These are phyloP conservation scores for Phylloporus scabripes DNA, from an alignment of 768 basidiomycete species.

Conservation along the genomic window DNA sequence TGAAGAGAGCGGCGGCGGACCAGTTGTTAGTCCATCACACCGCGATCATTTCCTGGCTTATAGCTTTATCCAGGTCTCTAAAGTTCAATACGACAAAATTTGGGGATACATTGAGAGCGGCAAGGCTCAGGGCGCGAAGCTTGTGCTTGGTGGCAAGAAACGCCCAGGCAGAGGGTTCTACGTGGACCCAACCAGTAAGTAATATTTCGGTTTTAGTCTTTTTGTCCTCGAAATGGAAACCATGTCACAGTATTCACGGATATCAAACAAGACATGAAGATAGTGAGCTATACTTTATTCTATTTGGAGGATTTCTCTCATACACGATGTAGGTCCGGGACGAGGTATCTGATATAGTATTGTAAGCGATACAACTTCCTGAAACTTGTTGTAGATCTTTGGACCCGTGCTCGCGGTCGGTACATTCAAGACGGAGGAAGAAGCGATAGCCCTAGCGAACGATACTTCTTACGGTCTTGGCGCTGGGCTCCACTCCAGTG, in stretches of 20 bases:
- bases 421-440: conserved; percentile 81
- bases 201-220: conserved; percentile 6
- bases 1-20: conserved; percentile 69
- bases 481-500: conserved; percentile 85
- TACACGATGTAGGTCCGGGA: conserved; percentile 24
- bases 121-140: conserved; percentile 75
- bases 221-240: conserved; percentile 4
- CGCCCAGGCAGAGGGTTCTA: conserved; percentile 75
- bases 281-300: conserved; percentile 45
- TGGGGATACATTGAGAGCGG: conserved; percentile 87
- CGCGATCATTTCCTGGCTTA: conserved; percentile 6
- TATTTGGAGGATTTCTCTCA: conserved; percentile 18
- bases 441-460: conserved; percentile 81
- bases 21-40: conserved; percentile 54
- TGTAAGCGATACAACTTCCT: conserved; percentile 6
- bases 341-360: conserved; percentile 21
- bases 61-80: conserved; percentile 56
- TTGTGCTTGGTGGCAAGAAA: conserved; percentile 76
- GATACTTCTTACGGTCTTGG: conserved; percentile 88
- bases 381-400: conserved; percentile 60
- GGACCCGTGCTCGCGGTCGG: conserved; percentile 87
- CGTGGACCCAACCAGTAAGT: conserved; percentile 83
- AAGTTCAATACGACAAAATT: conserved; percentile 78
- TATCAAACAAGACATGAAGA: conserved; percentile 76
- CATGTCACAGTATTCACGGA: conserved; percentile 67